Base-by-base conservation (phyloP, 306 rosid species). In the Medicago ruthenica region DNA sequence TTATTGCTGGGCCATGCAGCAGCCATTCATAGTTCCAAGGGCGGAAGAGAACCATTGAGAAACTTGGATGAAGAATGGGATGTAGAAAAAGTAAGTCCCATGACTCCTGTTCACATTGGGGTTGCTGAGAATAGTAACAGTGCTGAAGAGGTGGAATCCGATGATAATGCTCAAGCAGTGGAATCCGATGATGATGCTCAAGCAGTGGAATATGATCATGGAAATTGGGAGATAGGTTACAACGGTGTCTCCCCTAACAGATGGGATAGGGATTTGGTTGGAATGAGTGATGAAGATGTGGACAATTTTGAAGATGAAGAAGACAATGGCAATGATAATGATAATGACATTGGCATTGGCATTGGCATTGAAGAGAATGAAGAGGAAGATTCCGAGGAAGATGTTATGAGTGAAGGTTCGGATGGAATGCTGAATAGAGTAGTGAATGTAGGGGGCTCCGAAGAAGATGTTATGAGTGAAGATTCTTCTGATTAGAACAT, bases 141-240 rank as follows among this genome's bases (percentile, higher is more conserved):
- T 81, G 83, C 77, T 13, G 97, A 89, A 27, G 88, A 87, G 75
- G 76, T 88, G 82, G 98, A 53, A 8, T 53, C 1, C 17, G 24
- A 53, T 53, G 22, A 53, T 53, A 8, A 17, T 53, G 60, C 22
- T 53, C 60, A 17, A 18, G 61, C 2, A 18, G 13, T 55, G 15
- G 61, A 55, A 20, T 55, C 2, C 10, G 31, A 55, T 55, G 61
- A 55, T 55, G 85, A 90, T 62, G 96, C 74, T 41, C 97, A 84
- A 73, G 97, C 86, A 59, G 97, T 84, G 75, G 93, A 91, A 57
- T 90, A 90, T 60, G 97, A 82, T 60, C 93, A 83, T 76, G 93
- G 92, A 64, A 89, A 88, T 75, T 96, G 98, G 99, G 98, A 89
- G 78, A 67, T 85, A 22, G 91, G 96, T 7, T 92, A 80, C 47